Conservation (phyloP, 208 protist genomes). For the Endotrypanum monterogeii region DNA sequence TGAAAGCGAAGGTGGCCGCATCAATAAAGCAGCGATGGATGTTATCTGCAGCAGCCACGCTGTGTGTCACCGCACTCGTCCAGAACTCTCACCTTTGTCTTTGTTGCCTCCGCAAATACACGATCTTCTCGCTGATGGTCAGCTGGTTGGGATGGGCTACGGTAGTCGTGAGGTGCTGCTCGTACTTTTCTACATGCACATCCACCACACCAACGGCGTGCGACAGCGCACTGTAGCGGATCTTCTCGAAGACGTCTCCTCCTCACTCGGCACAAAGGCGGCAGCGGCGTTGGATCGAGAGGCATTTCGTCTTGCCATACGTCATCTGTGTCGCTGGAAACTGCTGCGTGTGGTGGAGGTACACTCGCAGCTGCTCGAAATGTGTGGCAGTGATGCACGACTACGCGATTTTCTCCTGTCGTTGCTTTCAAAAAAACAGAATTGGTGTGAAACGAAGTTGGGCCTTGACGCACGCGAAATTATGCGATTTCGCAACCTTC, state of each 20-base stretch:
- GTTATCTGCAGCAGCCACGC: background rate
- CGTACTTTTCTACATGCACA: constrained; percentile 61
- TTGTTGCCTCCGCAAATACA: constrained; percentile 40
- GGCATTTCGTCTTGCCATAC: constrained; percentile 58
- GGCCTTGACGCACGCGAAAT: constrained; percentile 64
- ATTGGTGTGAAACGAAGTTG: constrained; percentile 56
- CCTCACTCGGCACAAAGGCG: constrained; percentile 65
- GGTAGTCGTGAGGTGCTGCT: constrained; percentile 53
- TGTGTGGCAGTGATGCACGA: constrained; percentile 48
- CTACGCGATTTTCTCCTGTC: constrained; percentile 53
- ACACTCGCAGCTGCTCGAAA: constrained; percentile 34
- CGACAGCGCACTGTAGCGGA: constrained; percentile 55
- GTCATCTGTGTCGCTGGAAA: constrained; percentile 53
- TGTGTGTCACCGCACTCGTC: background rate
- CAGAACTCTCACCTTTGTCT: constrained; percentile 16
- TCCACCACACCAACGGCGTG: constrained; percentile 54
- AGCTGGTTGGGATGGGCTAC: constrained; percentile 62
- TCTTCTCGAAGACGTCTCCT: constrained; percentile 74
- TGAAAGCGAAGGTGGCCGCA: background rate
- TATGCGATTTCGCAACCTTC: constrained; percentile 63
- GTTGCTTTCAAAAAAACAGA: constrained; percentile 35
- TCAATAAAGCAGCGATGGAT: background rate
- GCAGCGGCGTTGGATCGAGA: constrained; percentile 60
- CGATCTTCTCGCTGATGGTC: constrained; percentile 55
- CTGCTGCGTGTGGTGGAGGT: constrained; percentile 40